phyloP scores from a whole-genome alignment of 345 rosid genomes.

The Raphanus sativus region DNA sequence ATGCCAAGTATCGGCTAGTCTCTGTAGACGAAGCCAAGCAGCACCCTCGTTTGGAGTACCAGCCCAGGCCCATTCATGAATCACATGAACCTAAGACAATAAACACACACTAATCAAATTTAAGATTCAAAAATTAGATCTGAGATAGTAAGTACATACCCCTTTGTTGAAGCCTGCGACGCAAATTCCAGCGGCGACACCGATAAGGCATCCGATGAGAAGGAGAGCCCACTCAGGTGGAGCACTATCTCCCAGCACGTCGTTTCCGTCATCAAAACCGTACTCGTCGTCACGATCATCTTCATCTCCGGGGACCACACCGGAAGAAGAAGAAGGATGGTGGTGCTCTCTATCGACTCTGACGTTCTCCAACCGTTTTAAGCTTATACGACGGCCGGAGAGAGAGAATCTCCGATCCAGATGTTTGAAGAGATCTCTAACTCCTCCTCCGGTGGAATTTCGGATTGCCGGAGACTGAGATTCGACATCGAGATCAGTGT shows the following conservation, averaged over 20 bases:
- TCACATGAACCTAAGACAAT: conserved; percentile 69
- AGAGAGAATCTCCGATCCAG: conserved; percentile 62
- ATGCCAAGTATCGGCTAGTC: conserved; percentile 91
- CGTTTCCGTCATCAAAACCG: conserved; percentile 36
- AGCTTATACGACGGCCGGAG: conserved; percentile 54
- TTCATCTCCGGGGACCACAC: conserved; percentile 8
- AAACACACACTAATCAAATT: conserved; percentile 21
- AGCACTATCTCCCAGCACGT: conserved; percentile 67
- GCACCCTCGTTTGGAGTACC: conserved; percentile 98
- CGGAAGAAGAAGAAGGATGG: conserved; percentile 31
- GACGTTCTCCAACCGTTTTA: conserved; percentile 46
- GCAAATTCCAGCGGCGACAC: conserved; percentile 85
- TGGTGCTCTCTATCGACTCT: conserved; percentile 44
- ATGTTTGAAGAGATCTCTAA: conserved; percentile 62
- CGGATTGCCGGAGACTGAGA: conserved; percentile 38
- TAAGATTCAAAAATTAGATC: conserved; percentile 1
- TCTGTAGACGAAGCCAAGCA: conserved; percentile 93
- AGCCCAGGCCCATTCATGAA: conserved; percentile 99
- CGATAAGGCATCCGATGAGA: conserved; percentile 86
- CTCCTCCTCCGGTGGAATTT: conserved; percentile 31
- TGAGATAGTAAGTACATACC: conserved; percentile 45
- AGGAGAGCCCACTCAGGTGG: conserved; percentile 97
- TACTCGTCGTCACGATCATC: conserved; percentile 33
- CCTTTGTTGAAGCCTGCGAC: conserved; percentile 93
- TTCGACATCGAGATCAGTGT: conserved; percentile 38